Conservation (phyloP, 2,329 filamentous ascomycete genomes). For the Colletotrichum melonis region DNA sequence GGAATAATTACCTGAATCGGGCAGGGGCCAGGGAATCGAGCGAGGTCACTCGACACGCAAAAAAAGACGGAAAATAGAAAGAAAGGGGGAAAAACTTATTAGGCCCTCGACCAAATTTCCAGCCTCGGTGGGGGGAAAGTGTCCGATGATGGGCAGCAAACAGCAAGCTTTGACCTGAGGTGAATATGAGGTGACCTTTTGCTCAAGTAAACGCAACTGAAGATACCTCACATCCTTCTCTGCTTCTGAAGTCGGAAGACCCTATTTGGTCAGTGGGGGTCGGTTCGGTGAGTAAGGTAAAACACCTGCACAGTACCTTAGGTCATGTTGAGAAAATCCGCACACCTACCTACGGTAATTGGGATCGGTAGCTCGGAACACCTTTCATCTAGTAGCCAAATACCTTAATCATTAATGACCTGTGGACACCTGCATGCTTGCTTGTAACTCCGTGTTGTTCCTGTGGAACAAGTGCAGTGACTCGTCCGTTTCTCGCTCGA, state of each 20-base stretch:
- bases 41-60: conserved; percentile 31
- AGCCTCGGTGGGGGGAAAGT: conserved; percentile 13
- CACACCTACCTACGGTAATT: neutral
- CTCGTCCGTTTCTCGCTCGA: neutral
- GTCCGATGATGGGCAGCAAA: conserved; percentile 12
- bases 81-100: neutral
- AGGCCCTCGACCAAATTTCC: neutral
- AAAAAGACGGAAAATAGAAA: conserved; percentile 2
- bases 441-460: neutral
- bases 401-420: neutral
- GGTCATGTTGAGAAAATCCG: neutral
- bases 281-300: neutral
- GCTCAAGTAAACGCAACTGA: neutral
- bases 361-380: neutral
- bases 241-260: neutral
- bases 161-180: neutral
- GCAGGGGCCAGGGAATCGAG: conserved; percentile 12
- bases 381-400: neutral
- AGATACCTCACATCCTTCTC: neutral
- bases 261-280: neutral
- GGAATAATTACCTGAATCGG: conserved; percentile 35
- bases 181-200: neutral
- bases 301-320: no score
- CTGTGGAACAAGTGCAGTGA: neutral
- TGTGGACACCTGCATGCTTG: neutral